These are phyloP conservation scores for Candida maltosa DNA, from an alignment of 805 yeast species.

Conservation along the genomic window DNA sequence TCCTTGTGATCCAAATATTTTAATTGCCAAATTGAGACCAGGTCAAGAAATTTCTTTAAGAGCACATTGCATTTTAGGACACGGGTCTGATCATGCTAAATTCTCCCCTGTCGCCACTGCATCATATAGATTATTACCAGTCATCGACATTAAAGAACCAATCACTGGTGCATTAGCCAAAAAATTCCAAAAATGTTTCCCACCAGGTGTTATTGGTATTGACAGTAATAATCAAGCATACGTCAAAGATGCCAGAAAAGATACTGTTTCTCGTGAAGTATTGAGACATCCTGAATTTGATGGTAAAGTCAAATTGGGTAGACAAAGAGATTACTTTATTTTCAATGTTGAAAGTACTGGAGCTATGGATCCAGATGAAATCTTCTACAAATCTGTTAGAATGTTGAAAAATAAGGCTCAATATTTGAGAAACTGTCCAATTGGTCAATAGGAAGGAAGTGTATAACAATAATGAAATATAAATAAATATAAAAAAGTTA, in stretches of 20 bases:
- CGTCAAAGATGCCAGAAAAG: constrained; percentile 88
- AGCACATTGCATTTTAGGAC: constrained; percentile 87
- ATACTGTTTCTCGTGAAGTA: constrained; percentile 96
- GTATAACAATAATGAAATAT: too few relatives aligned
- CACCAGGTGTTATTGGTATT: constrained; percentile 86
- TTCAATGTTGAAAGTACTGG: constrained; percentile 95
- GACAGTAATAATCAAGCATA: constrained; percentile 64
- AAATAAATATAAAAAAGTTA: too few relatives aligned
- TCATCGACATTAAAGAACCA: constrained; percentile 70
- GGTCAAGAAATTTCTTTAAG: constrained; percentile 92
- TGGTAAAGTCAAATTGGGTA: constrained; percentile 86
- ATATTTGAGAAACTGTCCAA: constrained; percentile 74
- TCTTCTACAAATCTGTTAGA: constrained; percentile 85
- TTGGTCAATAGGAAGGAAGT: constrained; percentile 47
- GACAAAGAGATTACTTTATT: constrained; percentile 88
- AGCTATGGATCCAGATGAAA: constrained; percentile 95
- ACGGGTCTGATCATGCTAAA: constrained; percentile 95
- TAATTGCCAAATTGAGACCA: constrained; percentile 90
- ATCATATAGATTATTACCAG: constrained; percentile 88
- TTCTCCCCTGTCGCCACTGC: constrained; percentile 97
- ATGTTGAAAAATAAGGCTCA: constrained; percentile 83
- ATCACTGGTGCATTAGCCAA: constrained; percentile 74
- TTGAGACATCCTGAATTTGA: constrained; percentile 88
- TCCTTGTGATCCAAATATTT: constrained; percentile 83
- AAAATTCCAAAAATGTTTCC: constrained; percentile 85